These are phyloP conservation scores for Maudiozyma pseudohumilis DNA, from an alignment of 805 yeast genomes.

Conservation along the genomic window DNA sequence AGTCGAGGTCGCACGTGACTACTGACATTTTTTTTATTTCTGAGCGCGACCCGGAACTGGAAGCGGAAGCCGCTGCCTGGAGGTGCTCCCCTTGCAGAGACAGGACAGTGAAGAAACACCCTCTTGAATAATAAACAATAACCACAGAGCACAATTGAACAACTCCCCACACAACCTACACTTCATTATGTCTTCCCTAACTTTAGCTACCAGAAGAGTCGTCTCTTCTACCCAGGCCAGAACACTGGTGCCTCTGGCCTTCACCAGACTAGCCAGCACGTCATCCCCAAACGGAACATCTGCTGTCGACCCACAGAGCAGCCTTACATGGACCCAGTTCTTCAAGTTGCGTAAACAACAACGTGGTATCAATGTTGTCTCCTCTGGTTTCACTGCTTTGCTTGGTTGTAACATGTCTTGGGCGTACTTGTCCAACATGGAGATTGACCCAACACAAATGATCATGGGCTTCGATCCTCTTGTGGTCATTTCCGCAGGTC, in stretches of 20 bases:
- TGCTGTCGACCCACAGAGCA: neutral
- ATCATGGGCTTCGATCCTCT: conserved; percentile 87
- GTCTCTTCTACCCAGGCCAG: neutral
- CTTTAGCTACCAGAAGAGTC: conserved; percentile 1
- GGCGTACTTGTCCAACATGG: conserved; percentile 67
- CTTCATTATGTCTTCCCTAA: neutral
- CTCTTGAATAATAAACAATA: too few relatives aligned
- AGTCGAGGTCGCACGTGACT: too few relatives aligned
- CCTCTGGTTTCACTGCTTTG: conserved; percentile 61
- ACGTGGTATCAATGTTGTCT: conserved; percentile 54
- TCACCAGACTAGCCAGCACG: conserved; percentile 2
- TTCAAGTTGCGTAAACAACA: conserved; percentile 66
- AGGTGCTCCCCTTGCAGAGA: too few relatives aligned
- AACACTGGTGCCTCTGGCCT: neutral
- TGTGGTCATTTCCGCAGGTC: conserved; percentile 65
- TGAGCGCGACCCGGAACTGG: too few relatives aligned
- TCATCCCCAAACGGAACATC: neutral
- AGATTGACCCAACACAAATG: conserved; percentile 78
- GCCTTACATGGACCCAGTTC: conserved; percentile 69
- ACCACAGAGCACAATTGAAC: too few relatives aligned
- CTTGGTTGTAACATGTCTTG: conserved; percentile 60
- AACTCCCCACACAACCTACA: too few relatives aligned
- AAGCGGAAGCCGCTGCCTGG: too few relatives aligned
- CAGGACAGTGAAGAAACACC: too few relatives aligned
- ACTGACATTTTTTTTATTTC: too few relatives aligned